Evolutionary conservation across 371 early-diverging fungal species (phyloP), one percentile per base, ranked within the genome.

Genomic region (Actinomucor elegans): DNA sequence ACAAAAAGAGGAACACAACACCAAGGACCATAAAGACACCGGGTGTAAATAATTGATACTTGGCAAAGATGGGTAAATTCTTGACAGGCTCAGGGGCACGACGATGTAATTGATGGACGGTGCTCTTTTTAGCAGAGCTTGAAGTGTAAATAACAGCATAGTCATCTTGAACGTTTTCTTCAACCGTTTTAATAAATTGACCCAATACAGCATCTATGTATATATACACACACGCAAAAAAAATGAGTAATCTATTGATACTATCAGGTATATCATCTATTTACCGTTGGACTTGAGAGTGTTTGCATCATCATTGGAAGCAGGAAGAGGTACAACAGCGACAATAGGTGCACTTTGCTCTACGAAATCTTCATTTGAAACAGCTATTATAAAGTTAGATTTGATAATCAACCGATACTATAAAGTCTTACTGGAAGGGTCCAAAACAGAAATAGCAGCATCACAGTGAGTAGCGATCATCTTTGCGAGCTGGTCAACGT

Each of bases 91-190:
- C 14, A 24, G 73, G 73, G 15, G 65, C 70, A 47, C 73, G 70
- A 32, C 73, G 71, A 20, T 51, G 43, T 27, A 61, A 61, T 1
- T 20, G 31, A 17, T 64, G 53, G 11, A n/a, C n/a, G n/a, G n/a
- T n/a, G n/a, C 49, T 61, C 64, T 64, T 70, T 53, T 78, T 78
- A 24, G 71, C 48, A 33, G 51, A 17, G 29, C 71, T 73, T 17
- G 78, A 78, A 24, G 78, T 78, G 49, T 75, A 74, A 56, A 78
- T 68, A 38, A 75, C 62, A 27, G 58, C 67, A 51, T 78, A 75
- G 51, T 74, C 61, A 45, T 71, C 59, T 3, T 55, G 34, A 29
- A 65, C 65, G 23, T 61, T 52, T 32, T 56, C 38, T 48, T 72
- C 52, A 12, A 78, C 43, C 9, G 53, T 28, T 11, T 58, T 46